Conservation (phyloP, 805 yeast species). For the Saccharomycopsis malanga region DNA sequence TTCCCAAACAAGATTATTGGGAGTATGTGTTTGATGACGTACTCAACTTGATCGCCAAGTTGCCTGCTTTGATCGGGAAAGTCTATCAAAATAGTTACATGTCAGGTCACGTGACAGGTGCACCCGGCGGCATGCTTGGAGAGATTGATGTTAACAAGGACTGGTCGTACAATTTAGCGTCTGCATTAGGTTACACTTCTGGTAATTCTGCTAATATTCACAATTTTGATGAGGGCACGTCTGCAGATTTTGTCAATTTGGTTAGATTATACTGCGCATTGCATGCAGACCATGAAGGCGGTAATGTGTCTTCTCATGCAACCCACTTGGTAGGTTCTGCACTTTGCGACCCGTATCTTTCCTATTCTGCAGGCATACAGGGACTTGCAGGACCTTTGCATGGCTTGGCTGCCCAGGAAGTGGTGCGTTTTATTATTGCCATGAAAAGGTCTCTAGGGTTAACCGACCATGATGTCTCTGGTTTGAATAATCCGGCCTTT, state of each 20-base stretch:
- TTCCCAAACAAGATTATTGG: slow-evolving; percentile 67
- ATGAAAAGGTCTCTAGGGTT: slow-evolving; percentile 41
- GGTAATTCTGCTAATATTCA: slow-evolving; percentile 30
- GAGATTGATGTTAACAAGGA: slow-evolving; percentile 48
- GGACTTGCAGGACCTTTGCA: slow-evolving; percentile 86
- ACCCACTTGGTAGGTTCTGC: slow-evolving; percentile 82
- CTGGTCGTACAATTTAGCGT: slow-evolving; percentile 67
- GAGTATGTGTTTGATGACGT: slow-evolving; percentile 67
- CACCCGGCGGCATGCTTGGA: slow-evolving; percentile 38
- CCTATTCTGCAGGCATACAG: slow-evolving; percentile 71
- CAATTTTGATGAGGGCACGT: slow-evolving; percentile 31
- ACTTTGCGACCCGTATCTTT: slow-evolving; percentile 65
- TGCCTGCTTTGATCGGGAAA: slow-evolving; percentile 69
- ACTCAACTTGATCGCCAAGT: slow-evolving; percentile 59
- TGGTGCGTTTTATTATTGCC: slow-evolving; percentile 62
- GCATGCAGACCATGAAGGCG: slow-evolving; percentile 81
- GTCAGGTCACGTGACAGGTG: slow-evolving; percentile 22
- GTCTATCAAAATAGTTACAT: slow-evolving; percentile 57
- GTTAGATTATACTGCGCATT: slow-evolving; percentile 66
- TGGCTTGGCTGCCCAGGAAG: slow-evolving; percentile 83
- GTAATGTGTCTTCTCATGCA: slow-evolving; percentile 76
- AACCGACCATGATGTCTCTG: slow-evolving; percentile 20
- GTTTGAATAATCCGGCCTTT: slow-evolving; percentile 25
- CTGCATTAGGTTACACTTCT: slow-evolving; percentile 50
- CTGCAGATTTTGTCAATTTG: slow-evolving; percentile 57